Base-by-base conservation (phyloP, 441 rosid species). In the Pelargonium australe region DNA sequence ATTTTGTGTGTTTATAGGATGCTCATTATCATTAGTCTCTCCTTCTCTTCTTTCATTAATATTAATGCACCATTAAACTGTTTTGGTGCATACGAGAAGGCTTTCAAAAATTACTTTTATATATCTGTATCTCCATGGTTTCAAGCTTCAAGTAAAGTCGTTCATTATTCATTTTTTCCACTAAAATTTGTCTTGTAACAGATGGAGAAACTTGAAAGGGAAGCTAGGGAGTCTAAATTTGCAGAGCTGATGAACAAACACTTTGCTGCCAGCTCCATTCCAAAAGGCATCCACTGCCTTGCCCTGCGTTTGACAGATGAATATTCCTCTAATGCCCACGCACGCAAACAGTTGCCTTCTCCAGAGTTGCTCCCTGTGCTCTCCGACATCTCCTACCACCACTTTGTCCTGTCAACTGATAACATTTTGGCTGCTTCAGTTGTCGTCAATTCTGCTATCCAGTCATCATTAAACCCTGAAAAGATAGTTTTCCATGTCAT, bases 401-500 rank as follows among this genome's bases (percentile, higher is more conserved):
- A 92, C 80, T 95, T 90, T 64, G 72, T 92, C 68, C 79, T 95
- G 75, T 70, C 99, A 58, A 95, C 98, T 11, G 99, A 95, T 80
- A 95, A 95, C 77, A 89, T 95, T 73, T 79, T 95, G 87, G 99
- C 99, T 74, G 98, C 98, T 73, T 92, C 99, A 58, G 99, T 95
- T 67, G 98, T 95, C 76, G 96, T 95, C 78, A 69, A 86, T 67
- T 95, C 99, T 74, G 70, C 99, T 23, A 82, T 92, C 68, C 93
- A 80, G 77, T 86, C 98, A 72, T 92, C 98, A 75, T 72, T 85
- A 67, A 82, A 80, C 71, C 98, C 99, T 12, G 97, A 88, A 75
- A 95, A 85, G 81, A 85, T 95, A 70, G 99, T 95, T 70, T 92
- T 95, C 76, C 99, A 95, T 75, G 75, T 95, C 78, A 92, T 95